phyloP scores from a whole-genome alignment of 2,329 filamentous ascomycete species.

The Clonostachys solani region DNA sequence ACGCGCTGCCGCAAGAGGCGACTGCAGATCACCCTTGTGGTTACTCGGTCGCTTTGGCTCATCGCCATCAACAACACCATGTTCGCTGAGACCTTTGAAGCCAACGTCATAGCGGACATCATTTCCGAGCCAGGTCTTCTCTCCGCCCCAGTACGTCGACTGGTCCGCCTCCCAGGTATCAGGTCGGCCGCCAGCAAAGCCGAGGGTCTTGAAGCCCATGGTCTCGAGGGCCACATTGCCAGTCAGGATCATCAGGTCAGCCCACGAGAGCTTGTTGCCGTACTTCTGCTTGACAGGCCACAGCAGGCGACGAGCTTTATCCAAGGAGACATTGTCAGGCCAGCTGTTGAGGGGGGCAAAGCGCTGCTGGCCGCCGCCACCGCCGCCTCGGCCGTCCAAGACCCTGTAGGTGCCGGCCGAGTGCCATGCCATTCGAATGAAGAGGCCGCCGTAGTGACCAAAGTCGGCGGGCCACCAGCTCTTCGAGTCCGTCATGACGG shows the following conservation, averaged over 20 bases:
- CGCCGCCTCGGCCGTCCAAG: constrained; percentile 70
- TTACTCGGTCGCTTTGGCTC: no score
- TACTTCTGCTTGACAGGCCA: constrained; percentile 87
- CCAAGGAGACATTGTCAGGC: constrained; percentile 74
- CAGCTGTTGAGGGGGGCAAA: constrained; percentile 78
- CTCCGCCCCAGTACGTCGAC: constrained; percentile 71
- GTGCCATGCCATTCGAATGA: constrained; percentile 81
- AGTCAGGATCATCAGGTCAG: constrained; percentile 66
- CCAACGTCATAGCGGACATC: constrained; percentile 32
- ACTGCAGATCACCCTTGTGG: no score
- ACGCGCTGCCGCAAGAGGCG: no score
- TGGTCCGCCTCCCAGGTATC: constrained; percentile 70
- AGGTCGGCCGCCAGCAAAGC: constrained; percentile 67
- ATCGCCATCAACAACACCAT: constrained; percentile 23
- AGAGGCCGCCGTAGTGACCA: constrained; percentile 76
- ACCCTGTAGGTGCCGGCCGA: constrained; percentile 75
- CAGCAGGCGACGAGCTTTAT: constrained; percentile 75
- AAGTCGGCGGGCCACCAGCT: constrained; percentile 82
- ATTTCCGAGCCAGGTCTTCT: constrained; percentile 55
- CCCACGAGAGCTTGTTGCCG: constrained; percentile 78
- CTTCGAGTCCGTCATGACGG: constrained; percentile 73
- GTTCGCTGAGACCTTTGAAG: constrained; percentile 45
- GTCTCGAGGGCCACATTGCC: constrained; percentile 75
- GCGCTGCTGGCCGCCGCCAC: constrained; percentile 67
- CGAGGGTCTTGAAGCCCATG: constrained; percentile 71